Conservation (phyloP, 1,139 yeast genomes). For the Blastobotrys petasosporus region DNA sequence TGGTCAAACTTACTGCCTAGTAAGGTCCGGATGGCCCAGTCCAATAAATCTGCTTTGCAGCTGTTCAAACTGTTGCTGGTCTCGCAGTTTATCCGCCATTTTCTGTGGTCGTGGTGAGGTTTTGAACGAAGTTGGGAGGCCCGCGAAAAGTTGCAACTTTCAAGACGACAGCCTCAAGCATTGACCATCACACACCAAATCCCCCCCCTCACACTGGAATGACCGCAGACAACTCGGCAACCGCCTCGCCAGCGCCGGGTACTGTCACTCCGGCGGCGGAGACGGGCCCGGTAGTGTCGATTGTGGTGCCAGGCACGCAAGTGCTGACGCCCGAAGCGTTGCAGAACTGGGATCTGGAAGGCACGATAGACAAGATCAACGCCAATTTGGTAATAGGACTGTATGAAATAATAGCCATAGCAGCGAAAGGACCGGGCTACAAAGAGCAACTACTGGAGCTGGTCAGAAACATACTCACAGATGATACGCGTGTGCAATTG, state of each 20-base stretch:
- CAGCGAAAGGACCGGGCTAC: slow-evolving; percentile 10
- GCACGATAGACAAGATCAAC: not conserved
- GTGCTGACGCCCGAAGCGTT: not conserved
- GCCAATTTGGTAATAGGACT: slow-evolving; percentile 8
- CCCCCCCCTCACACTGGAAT: not conserved
- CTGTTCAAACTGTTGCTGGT: slow-evolving; percentile 54
- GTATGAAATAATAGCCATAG: slow-evolving; percentile 21
- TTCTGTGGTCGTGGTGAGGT: not conserved
- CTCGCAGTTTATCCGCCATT: slow-evolving; percentile 56
- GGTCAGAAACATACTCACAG: slow-evolving; percentile 1
- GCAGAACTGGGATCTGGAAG: slow-evolving; percentile 1
- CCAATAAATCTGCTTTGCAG: slow-evolving; percentile 62
- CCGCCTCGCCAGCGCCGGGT: slow-evolving; percentile 4
- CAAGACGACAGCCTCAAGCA: not conserved
- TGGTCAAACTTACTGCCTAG: slow-evolving; percentile 37
- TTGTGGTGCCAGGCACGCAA: not conserved
- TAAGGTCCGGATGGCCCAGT: slow-evolving; percentile 64
- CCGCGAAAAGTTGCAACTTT: not conserved
- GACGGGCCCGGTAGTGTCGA: not conserved
- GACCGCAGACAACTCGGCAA: slow-evolving; percentile 5
- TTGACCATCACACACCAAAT: not conserved
- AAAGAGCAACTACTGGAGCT: slow-evolving; percentile 1
- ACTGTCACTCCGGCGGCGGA: not conserved
- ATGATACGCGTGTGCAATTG: slow-evolving; percentile 9
- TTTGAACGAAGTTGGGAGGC: not conserved